Evolutionary conservation across 192 early-diverging fungal genomes (phyloP), one percentile per base, ranked within the genome.

Genomic region (Spizellomyces punctatus): DNA sequence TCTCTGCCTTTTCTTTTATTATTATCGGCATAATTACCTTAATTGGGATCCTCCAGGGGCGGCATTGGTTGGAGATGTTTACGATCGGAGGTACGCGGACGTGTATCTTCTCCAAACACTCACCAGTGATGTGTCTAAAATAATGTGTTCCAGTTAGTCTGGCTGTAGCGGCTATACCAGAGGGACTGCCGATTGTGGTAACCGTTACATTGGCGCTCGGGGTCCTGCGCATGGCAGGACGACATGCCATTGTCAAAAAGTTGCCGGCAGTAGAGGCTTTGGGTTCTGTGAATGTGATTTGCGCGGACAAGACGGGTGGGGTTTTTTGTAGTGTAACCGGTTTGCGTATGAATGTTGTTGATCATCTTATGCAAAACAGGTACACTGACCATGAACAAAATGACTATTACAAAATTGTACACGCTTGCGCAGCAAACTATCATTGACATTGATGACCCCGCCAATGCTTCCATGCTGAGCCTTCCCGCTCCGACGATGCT

Each of bases 131-230:
- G 27, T 36, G 27, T 36, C 27, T 36, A 36, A 54, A 19, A 16
- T 16, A 0, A 52, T 71, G 10, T 47, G 9, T 49, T 57, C 48
- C 64, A 87, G 91, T 95, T 21, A 90, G 88, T 86, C 85, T 99
- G 64, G 95, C 95, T 0, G 96, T 99, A 0, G 96, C 96, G 17
- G 95, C 95, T n/a, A 98, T 99, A 69, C 96, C 96, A 27, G 95
- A 98, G 79, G 96, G 96, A 42, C 82, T 99, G 27, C 96, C 96
- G 1, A 94, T 99, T 75, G 95, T 96, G 6, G 96, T 99, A 6
- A 95, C 95, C 0, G 95, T 99, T 10, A 99, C 96, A 9, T 82
- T 99, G 55, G 95, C 96, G 9, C 74, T 95, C 10, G 95, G 95
- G 41, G 95, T 97, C 36, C 84, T 98, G 61, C 82, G 92, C 19